Base-by-base conservation (phyloP, 2,329 filamentous ascomycete species). In the Penicillium decumbens region DNA sequence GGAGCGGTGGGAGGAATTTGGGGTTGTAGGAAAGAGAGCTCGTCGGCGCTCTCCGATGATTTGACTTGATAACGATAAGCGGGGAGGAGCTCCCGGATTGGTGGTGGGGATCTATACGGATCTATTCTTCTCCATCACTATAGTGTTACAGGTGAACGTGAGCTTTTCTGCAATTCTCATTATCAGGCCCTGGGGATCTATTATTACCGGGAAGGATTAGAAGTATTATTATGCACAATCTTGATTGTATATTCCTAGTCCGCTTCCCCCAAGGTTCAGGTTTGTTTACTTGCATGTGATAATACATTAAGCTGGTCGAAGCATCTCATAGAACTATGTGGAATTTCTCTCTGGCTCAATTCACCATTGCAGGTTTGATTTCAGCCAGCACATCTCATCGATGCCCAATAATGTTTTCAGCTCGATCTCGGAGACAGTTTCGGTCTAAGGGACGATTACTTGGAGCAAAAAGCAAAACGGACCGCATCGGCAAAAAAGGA, bases 31-130 rank as follows among this genome's bases (percentile, higher is more conserved):
- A 46, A 45, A 40, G 41, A 49, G 45, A 45, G 20, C 41, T 48
- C 39, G 47, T 51, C 53, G 53, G 53, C 43, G 42, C 35, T 23
- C 47, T 43, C 51, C 53, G 53, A 40, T 38, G 38, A 45, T 47
- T 29, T 7, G 25, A 23, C 4, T 8, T 43, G 51, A 50, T 55
- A 46, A 55, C 38, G 50, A 45, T 54, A 48, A 53, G 46, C 53
- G 32, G 32, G 32, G 9, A 15, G 38, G 4, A 27, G n/a, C 23
- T 24, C 23, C 12, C 24, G 35, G 35, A 40, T 27, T 40, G 38
- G 27, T 28, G 8, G 27, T 3, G 27, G 3, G 27, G 27, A 28
- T 8, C 8, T 28, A 28, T 9, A 28, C 27, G 27, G 27, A 28
- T 8, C 8, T 28, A 28, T 9, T 10, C 27, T 28, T 27, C 8